Percentiles rank a stretch among this genome's conserved stretches.
Evolutionary conservation across 2,329 filamentous ascomycete species (phyloP).

Genomic region (Cadophora sp.): DNA sequence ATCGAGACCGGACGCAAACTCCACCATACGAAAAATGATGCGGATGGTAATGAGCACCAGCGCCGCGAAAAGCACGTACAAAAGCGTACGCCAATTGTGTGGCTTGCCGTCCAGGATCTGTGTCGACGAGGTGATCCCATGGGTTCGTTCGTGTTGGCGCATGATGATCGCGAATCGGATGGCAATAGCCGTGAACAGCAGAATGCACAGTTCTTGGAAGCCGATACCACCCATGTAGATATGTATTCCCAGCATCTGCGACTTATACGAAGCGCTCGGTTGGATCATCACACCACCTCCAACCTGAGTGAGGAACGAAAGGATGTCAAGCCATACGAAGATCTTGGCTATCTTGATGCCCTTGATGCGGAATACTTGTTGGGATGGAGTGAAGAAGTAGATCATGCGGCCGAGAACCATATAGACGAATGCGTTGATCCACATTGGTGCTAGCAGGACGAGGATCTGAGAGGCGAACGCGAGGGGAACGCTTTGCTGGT

Average conservation of each 20-base stretch:
- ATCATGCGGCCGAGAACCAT: constrained; percentile 46
- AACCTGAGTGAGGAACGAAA: constrained; percentile 54
- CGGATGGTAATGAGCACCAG: constrained; percentile 55
- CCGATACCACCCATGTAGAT: constrained; percentile 61
- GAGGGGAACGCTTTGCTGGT: constrained; percentile 46
- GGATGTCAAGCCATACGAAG: constrained; percentile 56
- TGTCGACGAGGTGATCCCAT: constrained; percentile 31
- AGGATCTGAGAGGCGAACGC: constrained; percentile 49
- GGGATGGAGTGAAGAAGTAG: constrained; percentile 47
- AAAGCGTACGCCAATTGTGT: constrained; percentile 36
- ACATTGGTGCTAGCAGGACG: constrained; percentile 48
- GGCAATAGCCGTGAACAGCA: constrained; percentile 52
- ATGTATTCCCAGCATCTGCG: constrained; percentile 47
- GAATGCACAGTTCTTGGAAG: constrained; percentile 57
- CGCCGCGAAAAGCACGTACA: constrained; percentile 49
- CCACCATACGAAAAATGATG: constrained; percentile 65
- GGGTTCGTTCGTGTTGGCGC: constrained; percentile 45
- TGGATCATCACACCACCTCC: constrained; percentile 47
- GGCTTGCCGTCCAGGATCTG: constrained; percentile 41
- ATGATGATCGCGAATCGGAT: constrained; percentile 47
- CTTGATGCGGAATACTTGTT: constrained; percentile 44
- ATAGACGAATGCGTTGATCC: constrained; percentile 45
- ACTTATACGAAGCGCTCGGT: constrained; percentile 41
- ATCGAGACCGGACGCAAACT: constrained; percentile 56
- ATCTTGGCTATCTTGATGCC: constrained; percentile 49